phyloP scores from a whole-genome alignment of 768 basidiomycete species.

The Boletus rubroflammeus region DNA sequence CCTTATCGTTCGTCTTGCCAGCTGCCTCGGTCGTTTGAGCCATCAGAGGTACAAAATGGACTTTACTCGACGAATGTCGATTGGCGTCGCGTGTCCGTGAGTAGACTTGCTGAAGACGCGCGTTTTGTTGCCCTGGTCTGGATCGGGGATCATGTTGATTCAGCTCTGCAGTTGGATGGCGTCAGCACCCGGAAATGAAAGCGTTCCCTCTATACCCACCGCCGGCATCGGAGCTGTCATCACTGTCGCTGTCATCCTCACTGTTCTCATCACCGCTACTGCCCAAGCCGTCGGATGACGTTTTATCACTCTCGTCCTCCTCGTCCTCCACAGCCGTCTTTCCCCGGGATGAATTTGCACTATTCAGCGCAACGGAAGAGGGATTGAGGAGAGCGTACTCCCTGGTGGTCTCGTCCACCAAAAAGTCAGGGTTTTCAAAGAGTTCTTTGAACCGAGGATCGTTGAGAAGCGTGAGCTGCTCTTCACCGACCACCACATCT shows the following conservation, averaged over 20 bases:
- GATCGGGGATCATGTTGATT: constrained; percentile 55
- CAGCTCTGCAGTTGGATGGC: constrained; percentile 36
- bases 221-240: constrained; percentile 57
- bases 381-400: constrained; percentile 95
- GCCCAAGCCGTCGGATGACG: constrained; percentile 55
- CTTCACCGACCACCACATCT: constrained; percentile 18
- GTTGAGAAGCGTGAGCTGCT: constrained; percentile 52
- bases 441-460: constrained; percentile 90
- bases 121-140: constrained; percentile 48
- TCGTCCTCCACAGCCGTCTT: constrained; percentile 88
- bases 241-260: constrained; percentile 42
- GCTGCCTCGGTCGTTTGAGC: constrained; percentile 35
- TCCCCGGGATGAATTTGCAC: constrained; percentile 33
- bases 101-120: constrained; percentile 45
- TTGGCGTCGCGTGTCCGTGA: constrained; percentile 40
- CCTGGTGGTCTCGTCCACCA: constrained; percentile 82
- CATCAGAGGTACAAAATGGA: constrained; percentile 66
- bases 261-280: constrained; percentile 40
- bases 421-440: constrained; percentile 88
- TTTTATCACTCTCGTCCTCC: constrained; percentile 79
- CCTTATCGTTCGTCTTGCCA: constrained; percentile 38
- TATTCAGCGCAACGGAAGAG: constrained; percentile 62
- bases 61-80: constrained; percentile 41
- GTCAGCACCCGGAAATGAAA: constrained; percentile 17
- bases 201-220: constrained; percentile 34